Conservation (phyloP, 805 yeast genomes). For the Hanseniaspora opuntiae region DNA sequence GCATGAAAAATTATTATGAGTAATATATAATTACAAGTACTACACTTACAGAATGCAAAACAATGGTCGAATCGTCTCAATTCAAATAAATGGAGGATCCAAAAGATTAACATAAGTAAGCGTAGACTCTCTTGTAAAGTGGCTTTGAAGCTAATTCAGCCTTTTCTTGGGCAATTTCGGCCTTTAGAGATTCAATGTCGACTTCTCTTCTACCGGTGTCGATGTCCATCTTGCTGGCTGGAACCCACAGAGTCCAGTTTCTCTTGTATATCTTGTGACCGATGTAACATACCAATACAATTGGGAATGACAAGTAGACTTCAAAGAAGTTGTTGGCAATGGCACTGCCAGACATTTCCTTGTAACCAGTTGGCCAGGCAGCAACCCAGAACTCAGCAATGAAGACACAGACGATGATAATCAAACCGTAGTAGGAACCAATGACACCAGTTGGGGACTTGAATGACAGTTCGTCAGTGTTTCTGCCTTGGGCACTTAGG, state of each 20-base stretch:
- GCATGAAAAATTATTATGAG: background rate
- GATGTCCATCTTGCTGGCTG: slow-evolving; percentile 41
- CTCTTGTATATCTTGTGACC: slow-evolving; percentile 45
- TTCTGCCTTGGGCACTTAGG: slow-evolving; percentile 50
- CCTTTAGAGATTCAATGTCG: slow-evolving; percentile 39
- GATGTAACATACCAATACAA: slow-evolving; percentile 44
- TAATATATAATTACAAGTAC: background rate
- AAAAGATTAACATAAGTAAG: slow-evolving; percentile 33
- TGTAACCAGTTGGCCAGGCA: slow-evolving; percentile 47
- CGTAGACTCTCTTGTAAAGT: slow-evolving; percentile 32
- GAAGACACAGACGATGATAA: slow-evolving; percentile 46
- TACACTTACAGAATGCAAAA: too few species aligned
- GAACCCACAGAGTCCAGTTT: slow-evolving; percentile 31
- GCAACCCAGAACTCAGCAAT: slow-evolving; percentile 77
- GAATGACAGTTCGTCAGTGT: slow-evolving; percentile 52
- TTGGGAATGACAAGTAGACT: slow-evolving; percentile 51
- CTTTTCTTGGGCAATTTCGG: slow-evolving; percentile 41
- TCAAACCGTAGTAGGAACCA: slow-evolving; percentile 54
- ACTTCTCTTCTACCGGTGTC: slow-evolving; percentile 49
- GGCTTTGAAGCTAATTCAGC: slow-evolving; percentile 33
- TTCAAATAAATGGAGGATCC: background rate
- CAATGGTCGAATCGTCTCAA: background rate
- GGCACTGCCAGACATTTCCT: slow-evolving; percentile 34
- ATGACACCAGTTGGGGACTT: slow-evolving; percentile 51
- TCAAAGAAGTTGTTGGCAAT: slow-evolving; percentile 48